phyloP scores from a whole-genome alignment of 1,284 basidiomycete genomes.

The Apiotrichum domesticum region DNA sequence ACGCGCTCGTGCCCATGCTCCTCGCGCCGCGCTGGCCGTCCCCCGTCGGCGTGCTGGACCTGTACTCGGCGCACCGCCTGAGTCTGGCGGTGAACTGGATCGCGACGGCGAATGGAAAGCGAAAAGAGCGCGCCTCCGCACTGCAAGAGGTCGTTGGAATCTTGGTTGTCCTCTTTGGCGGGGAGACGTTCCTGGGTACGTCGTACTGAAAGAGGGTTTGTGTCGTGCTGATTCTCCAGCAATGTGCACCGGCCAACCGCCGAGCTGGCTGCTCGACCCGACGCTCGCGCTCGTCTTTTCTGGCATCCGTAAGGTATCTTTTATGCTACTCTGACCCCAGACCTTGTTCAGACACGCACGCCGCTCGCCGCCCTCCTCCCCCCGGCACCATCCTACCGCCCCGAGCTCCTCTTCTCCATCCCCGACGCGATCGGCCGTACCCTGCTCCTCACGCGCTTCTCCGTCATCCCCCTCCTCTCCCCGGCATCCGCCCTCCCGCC shows the following conservation, averaged over 20 bases:
- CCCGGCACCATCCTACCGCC: slow-evolving; percentile 20
- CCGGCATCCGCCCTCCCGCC: slow-evolving; percentile 19
- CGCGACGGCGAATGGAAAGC: slow-evolving; percentile 15
- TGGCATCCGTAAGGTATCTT: slow-evolving; percentile 27
- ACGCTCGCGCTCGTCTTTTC: slow-evolving; percentile 36
- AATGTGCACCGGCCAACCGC: slow-evolving; percentile 36
- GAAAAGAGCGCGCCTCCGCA: slow-evolving; percentile 18
- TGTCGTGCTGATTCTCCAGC: slow-evolving; percentile 11
- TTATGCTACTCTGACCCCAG: slow-evolving; percentile 12
- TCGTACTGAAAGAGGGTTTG: slow-evolving; percentile 12
- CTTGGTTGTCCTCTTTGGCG: slow-evolving; percentile 43
- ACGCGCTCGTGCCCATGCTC: slow-evolving; percentile 20
- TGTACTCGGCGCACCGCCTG: slow-evolving; percentile 40
- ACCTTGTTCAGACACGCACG: slow-evolving; percentile 40
- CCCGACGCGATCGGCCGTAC: slow-evolving; percentile 44
- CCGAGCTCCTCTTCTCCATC: slow-evolving; percentile 35
- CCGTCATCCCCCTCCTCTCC: slow-evolving; percentile 34
- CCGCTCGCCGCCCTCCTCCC: slow-evolving; percentile 34
- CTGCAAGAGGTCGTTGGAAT: slow-evolving; percentile 42
- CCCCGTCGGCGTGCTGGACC: slow-evolving; percentile 38
- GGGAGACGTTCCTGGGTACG: slow-evolving; percentile 46
- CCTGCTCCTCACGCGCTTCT: slow-evolving; percentile 43
- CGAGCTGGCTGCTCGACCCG: slow-evolving; percentile 42
- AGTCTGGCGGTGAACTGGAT: slow-evolving; percentile 40
- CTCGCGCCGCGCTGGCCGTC: slow-evolving; percentile 25